Percentiles rank a stretch among this genome's conserved stretches.
These are phyloP conservation scores for Zygosaccharomyces bisporus DNA, from an alignment of 805 yeast species.

Conservation along the genomic window DNA sequence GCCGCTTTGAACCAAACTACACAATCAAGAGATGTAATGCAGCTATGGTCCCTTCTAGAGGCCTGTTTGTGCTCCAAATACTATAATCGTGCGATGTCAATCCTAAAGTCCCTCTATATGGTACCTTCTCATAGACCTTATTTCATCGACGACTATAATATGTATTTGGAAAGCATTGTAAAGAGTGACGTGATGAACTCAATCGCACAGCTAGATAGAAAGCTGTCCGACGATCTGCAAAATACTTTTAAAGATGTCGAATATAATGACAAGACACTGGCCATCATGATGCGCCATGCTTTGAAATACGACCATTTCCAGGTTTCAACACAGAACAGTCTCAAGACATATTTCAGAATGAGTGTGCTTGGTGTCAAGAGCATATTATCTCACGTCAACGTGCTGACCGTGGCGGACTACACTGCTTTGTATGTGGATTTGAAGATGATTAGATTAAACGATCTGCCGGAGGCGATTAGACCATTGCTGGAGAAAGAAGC, in stretches of 20 bases:
- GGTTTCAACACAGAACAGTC: conserved; percentile 11
- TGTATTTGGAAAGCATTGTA: conserved; percentile 42
- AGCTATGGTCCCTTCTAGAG: conserved; percentile 73
- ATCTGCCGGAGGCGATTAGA: conserved; percentile 27
- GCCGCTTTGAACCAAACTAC: conserved; percentile 16
- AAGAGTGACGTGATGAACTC: conserved; percentile 24
- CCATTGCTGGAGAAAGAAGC: conserved; percentile 17
- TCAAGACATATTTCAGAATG: conserved; percentile 24
- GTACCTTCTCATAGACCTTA: conserved; percentile 42
- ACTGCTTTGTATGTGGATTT: conserved; percentile 37
- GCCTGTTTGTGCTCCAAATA: conserved; percentile 68
- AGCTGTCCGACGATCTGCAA: conserved; percentile 42
- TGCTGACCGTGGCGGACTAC: conserved; percentile 32
- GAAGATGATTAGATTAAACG: conserved; percentile 32
- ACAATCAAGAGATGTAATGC: conserved; percentile 51
- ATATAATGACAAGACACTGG: conserved; percentile 56
- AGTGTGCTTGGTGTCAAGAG: conserved; percentile 16
- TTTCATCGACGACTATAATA: conserved; percentile 65
- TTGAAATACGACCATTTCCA: conserved; percentile 16
- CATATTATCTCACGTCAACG: conserved; percentile 27
- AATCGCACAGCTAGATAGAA: conserved; percentile 40
- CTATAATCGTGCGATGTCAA: conserved; percentile 64
- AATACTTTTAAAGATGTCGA: conserved; percentile 33
- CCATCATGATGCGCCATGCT: conserved; percentile 53
- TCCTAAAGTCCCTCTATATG: conserved; percentile 58